Base-by-base conservation (phyloP, 1,284 basidiomycete genomes). In the Schizophyllum commune region DNA sequence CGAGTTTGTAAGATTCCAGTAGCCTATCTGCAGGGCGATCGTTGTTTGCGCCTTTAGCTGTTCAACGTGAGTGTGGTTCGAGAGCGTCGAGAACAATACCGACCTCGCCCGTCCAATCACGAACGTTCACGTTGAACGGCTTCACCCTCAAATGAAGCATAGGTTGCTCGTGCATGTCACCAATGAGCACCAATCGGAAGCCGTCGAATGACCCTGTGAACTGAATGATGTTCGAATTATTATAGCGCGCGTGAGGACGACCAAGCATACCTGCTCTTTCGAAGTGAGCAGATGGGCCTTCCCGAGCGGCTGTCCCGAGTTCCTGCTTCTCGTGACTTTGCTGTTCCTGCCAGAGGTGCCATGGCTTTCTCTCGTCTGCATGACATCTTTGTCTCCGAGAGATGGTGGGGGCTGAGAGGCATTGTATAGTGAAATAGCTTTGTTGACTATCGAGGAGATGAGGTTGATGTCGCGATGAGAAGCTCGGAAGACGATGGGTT, bases 1-100 rank as follows among this genome's bases (percentile, higher is more conserved):
- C 56, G 97, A 99, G 71, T 98, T 96, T 32, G 91, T 89, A 60
- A 99, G 76, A 74, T 99, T 99, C 92, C 94, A 99, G 72, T 97
- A 99, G 66, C 90, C 94, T 71, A 98, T 90, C 60, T 89, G 86
- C 2, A 86, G 87, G 19, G 87, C 87, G 66, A 97, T 78, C 0
- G 90, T 88, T 0, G 89, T 92, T 4, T 86, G 88, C 8, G 92
- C 88, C 71, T 89, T 88, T 56, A 97, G 75, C 93, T 96, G 65
- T 33, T 60, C 51, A 55, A 17, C 61, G 52, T 54, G 8, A 54
- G 21, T n/a, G 32, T 32, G 56, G 62, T 59, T 34, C 17, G 66
- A 60, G 63, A 58, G 59, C 22, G 52, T 6, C 33, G 53, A 27
- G 13, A 32, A 19, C 21, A 56, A 19, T 13, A 60, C 74, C 67